Base-by-base conservation (phyloP, 176 grass and related monocot species). In the Phragmites australis region DNA sequence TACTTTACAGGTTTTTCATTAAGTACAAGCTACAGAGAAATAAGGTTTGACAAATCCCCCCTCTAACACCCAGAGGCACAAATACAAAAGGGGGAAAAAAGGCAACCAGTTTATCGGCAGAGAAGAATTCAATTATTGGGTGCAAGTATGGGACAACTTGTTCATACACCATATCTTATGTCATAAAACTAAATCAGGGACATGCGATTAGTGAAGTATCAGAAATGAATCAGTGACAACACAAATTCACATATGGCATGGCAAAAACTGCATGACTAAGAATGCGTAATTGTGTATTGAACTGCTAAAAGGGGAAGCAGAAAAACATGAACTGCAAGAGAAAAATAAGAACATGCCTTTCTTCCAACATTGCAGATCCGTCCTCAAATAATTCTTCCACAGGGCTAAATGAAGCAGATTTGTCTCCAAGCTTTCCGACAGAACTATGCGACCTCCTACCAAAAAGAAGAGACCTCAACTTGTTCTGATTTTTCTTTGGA, bases 371-470 rank as follows among this genome's bases (percentile, higher is more conserved):
- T 79, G 95, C 95, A 78, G 95, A 98, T 10, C 95, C 92, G 48
- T 94, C 92, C 88, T 98, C 95, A 72, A 98, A 94, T 75, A 98
- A 68, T 91, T 94, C 92, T 82, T 98, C 95, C 8, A 98, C 86
- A 64, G 88, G 82, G 7, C 83, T 78, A 83, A 94, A 81, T 65
- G 88, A 90, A 75, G 84, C 75, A 81, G 83, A 81, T 70, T 73
- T 88, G 74, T 74, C 76, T 49, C 70, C 76, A 70, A 72, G 82
- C 83, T 94, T 94, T 69, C 92, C 86, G 29, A 82, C 64, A 65
- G 74, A 87, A 84, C 68, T 89, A 68, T 93, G 90, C 4, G 64
- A 89, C 54, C 77, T 92, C 66, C 81, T 93, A 49, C 92, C 74
- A 52, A 98, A 93, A 80, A 98, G 79, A 81, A 94, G 76, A 63